Evolutionary conservation across 345 rosid species (phyloP), one percentile per base, ranked within the genome.

Genomic region (Gossypium ekmanianum): DNA sequence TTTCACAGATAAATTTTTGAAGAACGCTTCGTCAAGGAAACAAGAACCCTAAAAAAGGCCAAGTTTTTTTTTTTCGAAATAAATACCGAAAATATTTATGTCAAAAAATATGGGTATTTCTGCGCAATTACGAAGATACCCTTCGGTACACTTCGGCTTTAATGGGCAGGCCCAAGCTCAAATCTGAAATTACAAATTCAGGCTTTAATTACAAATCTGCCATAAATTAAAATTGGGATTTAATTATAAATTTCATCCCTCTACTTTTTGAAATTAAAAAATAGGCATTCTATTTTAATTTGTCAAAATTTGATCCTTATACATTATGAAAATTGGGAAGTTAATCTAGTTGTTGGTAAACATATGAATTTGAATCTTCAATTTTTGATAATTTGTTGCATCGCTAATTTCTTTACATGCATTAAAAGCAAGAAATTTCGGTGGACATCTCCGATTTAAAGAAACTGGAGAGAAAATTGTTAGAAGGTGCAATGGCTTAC

Each of bases 381-480:
- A 4, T 34, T 34, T 34, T 34, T 34, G 41, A 5, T 34, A 34
- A 34, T 34, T 34, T 34, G 7, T 34, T 34, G 41, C 7, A 34
- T 34, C 41, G 0, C 41, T 34, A 34, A 34, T 34, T 34, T 34
- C 41, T 34, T 34, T 5, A 34, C 22, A 20, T 20, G 22, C 22
- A 20, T 20, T 20, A 20, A 20, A 20, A 20, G 22, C 22, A 20
- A 20, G 22, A 20, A 20, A 20, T 20, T 20, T 20, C 22, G 22
- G 22, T 20, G 22, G 22, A 20, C 22, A 20, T 20, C 82, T 68
- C 9, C 58, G 80, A n/a, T 45, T 84, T 13, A 76, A 83, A 66
- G 74, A 78, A 58, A 76, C 79, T 67, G 82, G 86, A 10, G 65
- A 76, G 71, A 64, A 76, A 3, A 81, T 83, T 22, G 88, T 81